phyloP scores from a whole-genome alignment of 768 basidiomycete species.

The Boletus subcaerulescens region DNA sequence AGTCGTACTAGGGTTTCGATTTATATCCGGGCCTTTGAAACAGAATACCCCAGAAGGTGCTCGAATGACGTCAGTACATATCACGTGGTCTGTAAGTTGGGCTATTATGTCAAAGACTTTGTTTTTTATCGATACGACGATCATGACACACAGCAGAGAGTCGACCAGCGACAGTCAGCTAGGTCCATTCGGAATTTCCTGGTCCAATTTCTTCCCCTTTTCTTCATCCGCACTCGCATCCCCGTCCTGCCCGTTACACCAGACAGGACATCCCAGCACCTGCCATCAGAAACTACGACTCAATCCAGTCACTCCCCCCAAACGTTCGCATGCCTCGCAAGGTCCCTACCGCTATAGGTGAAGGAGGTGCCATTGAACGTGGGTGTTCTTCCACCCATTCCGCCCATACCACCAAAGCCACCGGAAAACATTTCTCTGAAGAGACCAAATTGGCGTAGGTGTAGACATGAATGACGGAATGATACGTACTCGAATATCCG shows the following conservation, averaged over 20 bases:
- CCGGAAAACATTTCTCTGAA: no score
- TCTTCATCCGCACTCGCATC: conserved; percentile 58
- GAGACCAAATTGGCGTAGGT: no score
- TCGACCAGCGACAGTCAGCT: background rate
- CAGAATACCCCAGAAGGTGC: conserved; percentile 33
- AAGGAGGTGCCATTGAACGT: no score
- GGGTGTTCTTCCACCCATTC: conserved; percentile 16
- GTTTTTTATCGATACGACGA: background rate
- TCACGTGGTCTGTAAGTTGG: conserved; percentile 6
- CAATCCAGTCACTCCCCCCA: conserved; percentile 63
- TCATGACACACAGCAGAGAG: conserved; percentile 18
- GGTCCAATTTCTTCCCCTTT: conserved; percentile 68
- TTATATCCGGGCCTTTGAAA: no score
- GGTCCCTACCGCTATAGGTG: conserved; percentile 73
- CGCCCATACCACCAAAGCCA: no score
- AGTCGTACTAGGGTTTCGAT: no score
- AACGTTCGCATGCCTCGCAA: conserved; percentile 79
- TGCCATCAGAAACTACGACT: conserved; percentile 69
- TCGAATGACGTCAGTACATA: conserved; percentile 28
- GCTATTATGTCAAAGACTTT: no score
- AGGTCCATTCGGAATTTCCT: conserved; percentile 50
- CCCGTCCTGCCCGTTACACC: conserved; percentile 47
- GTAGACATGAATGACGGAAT: no score
- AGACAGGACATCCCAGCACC: conserved; percentile 73
- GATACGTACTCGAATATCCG: no score